A percentile compares a stretch with the other conserved stretches of the same genome.
Conservation (phyloP, 768 basidiomycete genomes). For the Inosperma sp. region DNA sequence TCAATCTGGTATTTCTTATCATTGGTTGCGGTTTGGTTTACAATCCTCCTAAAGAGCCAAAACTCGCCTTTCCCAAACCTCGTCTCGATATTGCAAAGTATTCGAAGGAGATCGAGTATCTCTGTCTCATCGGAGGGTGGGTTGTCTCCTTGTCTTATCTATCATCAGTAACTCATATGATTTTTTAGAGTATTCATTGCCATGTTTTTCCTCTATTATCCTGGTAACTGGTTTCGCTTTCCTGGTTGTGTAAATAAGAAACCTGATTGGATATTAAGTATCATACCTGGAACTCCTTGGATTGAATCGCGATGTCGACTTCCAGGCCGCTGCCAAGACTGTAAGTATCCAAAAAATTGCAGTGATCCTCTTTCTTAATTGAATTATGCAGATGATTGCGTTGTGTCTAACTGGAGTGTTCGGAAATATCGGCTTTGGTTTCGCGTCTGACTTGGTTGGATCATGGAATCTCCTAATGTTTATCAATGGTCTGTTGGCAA, state of each 20-base stretch:
- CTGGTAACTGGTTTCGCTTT: slow-evolving; percentile 30
- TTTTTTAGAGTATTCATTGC: slow-evolving; percentile 15
- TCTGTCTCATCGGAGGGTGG: slow-evolving; percentile 27
- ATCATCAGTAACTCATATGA: slow-evolving; percentile 13
- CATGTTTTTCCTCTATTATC: slow-evolving; percentile 27
- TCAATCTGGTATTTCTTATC: slow-evolving; percentile 23
- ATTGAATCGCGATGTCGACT: slow-evolving; percentile 37
- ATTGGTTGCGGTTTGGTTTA: slow-evolving; percentile 28
- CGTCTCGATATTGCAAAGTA: slow-evolving; percentile 29
- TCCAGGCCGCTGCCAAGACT: slow-evolving; percentile 43
- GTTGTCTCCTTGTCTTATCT: slow-evolving; percentile 8
- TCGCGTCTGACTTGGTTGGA: slow-evolving; percentile 34
- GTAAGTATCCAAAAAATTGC: slow-evolving; percentile 28
- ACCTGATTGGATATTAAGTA: slow-evolving; percentile 24
- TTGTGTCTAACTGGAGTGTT: slow-evolving; percentile 32
- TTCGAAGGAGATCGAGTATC: slow-evolving; percentile 29
- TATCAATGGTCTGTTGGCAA: slow-evolving; percentile 31
- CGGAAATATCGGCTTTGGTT: slow-evolving; percentile 33
- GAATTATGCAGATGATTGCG: slow-evolving; percentile 31
- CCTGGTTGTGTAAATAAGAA: not conserved
- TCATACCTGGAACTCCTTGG: slow-evolving; percentile 52
- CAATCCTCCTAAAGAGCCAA: slow-evolving; percentile 19
- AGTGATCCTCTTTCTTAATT: slow-evolving; percentile 7
- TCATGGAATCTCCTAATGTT: slow-evolving; percentile 37
- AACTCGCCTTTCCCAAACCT: slow-evolving; percentile 18